phyloP scores from a whole-genome alignment of 2,329 filamentous ascomycete species.

The Paracoccidioides brasiliensis region DNA sequence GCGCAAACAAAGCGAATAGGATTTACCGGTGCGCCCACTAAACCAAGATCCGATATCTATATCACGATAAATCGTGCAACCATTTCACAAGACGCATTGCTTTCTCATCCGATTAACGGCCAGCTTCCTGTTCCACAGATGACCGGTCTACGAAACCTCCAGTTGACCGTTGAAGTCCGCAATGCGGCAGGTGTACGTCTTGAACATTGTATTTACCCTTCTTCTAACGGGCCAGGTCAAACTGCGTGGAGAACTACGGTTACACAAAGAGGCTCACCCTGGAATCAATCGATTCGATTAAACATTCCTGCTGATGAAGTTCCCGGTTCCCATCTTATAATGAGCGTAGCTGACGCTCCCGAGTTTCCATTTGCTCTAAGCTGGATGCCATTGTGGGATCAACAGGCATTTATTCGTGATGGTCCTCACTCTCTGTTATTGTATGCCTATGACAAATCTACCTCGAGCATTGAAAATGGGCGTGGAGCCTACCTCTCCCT shows the following conservation, averaged over 20 bases:
- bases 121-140: conserved; percentile 58
- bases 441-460: conserved; percentile 87
- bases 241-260: conserved; percentile 84
- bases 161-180: conserved; percentile 80
- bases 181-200: conserved; percentile 66
- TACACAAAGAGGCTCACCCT: conserved; percentile 62
- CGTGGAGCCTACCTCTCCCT: conserved; percentile 78
- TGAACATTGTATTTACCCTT: conserved; percentile 74
- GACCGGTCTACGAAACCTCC: conserved; percentile 59
- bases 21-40: conserved; percentile 82
- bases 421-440: conserved; percentile 68
- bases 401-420: conserved; percentile 78
- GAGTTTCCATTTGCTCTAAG: conserved; percentile 81
- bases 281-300: conserved; percentile 80
- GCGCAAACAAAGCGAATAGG: conserved; percentile 77
- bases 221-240: conserved; percentile 63
- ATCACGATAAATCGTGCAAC: conserved; percentile 67
- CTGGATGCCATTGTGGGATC: conserved; percentile 88
- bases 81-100: conserved; percentile 53
- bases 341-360: conserved; percentile 78
- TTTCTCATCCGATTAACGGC: conserved; percentile 63
- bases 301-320: conserved; percentile 70
- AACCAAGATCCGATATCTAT: conserved; percentile 87
- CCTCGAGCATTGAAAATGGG: conserved; percentile 55
- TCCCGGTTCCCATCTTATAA: conserved; percentile 67